A percentile compares a stretch with the other conserved stretches of the same genome.
These are phyloP conservation scores for Phylloporus scabripes DNA, from an alignment of 768 basidiomycete species.

Conservation along the genomic window DNA sequence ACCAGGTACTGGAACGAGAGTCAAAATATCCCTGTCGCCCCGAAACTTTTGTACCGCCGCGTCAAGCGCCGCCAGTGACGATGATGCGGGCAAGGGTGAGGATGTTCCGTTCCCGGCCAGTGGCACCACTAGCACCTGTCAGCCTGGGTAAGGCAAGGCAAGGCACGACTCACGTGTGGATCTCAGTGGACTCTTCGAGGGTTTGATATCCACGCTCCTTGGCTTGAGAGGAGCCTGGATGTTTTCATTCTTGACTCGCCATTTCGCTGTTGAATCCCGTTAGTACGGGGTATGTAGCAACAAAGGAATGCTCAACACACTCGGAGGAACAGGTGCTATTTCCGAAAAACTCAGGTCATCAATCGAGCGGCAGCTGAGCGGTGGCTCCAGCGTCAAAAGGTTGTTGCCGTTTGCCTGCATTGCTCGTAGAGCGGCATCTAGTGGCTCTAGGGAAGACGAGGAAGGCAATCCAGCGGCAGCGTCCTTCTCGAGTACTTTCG, in stretches of 20 bases:
- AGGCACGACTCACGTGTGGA: constrained; percentile 9
- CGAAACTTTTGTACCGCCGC: background rate
- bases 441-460: constrained; percentile 13
- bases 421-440: constrained; percentile 11
- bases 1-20: background rate
- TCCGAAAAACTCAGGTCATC: background rate
- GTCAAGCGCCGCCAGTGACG: background rate
- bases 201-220: background rate
- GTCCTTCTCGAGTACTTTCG: background rate
- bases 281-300: background rate
- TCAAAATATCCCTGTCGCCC: background rate
- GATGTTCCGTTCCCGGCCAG: background rate
- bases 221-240: background rate
- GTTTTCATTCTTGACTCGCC: background rate
- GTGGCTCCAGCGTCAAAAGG: constrained; percentile 1
- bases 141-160: background rate
- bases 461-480: background rate
- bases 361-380: background rate
- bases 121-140: background rate
- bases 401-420: constrained; percentile 1
- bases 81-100: background rate
- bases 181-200: background rate
- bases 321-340: background rate
- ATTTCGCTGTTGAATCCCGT: background rate
- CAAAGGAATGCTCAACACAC: background rate